Evolutionary conservation across 2,329 filamentous ascomycete species (phyloP), one percentile per base, ranked within the genome.

Genomic region (Claviceps monticola): DNA sequence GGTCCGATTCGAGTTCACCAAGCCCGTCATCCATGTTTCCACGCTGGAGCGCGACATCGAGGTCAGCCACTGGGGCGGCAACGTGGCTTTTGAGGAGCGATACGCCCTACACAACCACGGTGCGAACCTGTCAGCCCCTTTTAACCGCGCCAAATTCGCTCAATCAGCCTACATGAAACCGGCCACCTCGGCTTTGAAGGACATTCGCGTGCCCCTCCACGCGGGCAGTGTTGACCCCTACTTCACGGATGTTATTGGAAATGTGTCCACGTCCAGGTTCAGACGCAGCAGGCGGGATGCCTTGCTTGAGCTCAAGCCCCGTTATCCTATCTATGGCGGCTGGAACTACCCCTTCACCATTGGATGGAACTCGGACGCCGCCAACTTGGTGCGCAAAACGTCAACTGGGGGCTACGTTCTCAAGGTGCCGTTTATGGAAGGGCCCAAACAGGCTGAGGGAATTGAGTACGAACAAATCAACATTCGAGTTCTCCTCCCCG

Each of bases 261-360:
- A 98, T 64, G 89, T 98, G 34, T 95, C 90, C 29, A 98, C 93
- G 1, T 95, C 89, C 52, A 80, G 79, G 56, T 98, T 95, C 77
- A 79, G 90, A 56, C 81, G 75, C 58, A 86, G 80, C 65, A 79
- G 77, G 64, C 82, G 85, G 21, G 86, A 91, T 68, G 84, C 87
- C n/a, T 72, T 84, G 43, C 78, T 98, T 29, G 90, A 96, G 68
- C 76, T 96, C 56, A 93, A 90, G 74, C 93, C 93, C 19, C 82
- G 93, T 50, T 98, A 95, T 68, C 93, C 93, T n/a, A 68, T 98
- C 23, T 98, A 96, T 62, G 93, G 93, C 54, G 89, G 88, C 55
- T 98, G 93, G 93, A 95, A 95, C 69, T 97, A 96, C 70, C 93
- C 87, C 58, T 98, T 97, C 74, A 88, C 86, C 54, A 83, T 97